Evolutionary conservation across 2,329 filamentous ascomycete genomes (phyloP).

Genomic region (Davidsoniella australis): DNA sequence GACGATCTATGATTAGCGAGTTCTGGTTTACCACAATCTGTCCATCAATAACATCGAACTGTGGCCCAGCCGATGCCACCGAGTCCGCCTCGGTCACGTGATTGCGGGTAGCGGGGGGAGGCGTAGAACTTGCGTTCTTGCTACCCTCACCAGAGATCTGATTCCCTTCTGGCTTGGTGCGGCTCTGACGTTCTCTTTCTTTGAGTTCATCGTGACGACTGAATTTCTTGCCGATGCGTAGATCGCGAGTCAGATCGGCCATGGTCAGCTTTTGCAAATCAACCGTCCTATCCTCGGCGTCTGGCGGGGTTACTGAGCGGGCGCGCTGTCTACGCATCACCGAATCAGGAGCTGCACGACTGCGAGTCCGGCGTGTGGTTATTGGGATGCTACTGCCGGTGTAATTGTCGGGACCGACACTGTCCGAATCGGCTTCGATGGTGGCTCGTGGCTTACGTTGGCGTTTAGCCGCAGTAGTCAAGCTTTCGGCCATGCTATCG

Average conservation of each 20-base stretch:
- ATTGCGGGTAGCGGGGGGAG: not conserved
- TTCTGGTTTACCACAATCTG: constrained; percentile 54
- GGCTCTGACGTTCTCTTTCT: constrained; percentile 40
- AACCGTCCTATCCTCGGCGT: constrained; percentile 44
- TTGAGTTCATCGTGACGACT: constrained; percentile 57
- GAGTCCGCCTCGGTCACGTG: constrained; percentile 16
- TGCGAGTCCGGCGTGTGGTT: constrained; percentile 14
- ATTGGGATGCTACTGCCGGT: constrained; percentile 13
- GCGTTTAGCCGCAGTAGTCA: constrained; percentile 4
- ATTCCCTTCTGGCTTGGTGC: constrained; percentile 11
- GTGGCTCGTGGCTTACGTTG: constrained; percentile 18
- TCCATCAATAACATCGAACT: constrained; percentile 51
- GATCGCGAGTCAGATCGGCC: constrained; percentile 52
- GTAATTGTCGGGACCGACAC: constrained; percentile 13
- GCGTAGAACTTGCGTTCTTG: constrained; percentile 2
- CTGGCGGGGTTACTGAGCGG: constrained; percentile 41
- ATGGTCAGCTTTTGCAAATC: constrained; percentile 53
- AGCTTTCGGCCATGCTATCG: not conserved
- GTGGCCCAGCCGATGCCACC: constrained; percentile 24
- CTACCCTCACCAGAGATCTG: constrained; percentile 25
- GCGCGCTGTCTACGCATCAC: constrained; percentile 19
- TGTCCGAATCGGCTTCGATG: constrained; percentile 9
- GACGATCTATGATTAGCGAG: constrained; percentile 50
- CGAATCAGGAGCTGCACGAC: not conserved
- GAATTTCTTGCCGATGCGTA: constrained; percentile 57